Conservation (phyloP, 768 basidiomycete genomes). For the Pisolithus tinctorius region DNA sequence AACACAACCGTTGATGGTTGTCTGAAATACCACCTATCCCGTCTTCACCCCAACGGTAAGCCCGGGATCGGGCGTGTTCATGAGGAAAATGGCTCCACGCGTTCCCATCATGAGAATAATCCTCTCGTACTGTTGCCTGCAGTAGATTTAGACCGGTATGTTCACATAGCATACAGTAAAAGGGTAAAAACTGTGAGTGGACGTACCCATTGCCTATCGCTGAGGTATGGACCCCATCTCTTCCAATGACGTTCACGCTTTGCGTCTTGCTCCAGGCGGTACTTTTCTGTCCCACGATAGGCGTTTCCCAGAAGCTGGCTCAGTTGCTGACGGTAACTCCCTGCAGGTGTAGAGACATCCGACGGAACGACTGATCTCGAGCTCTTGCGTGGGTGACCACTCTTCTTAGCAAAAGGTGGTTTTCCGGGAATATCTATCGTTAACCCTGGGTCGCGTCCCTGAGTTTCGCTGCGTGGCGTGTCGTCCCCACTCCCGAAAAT, state of each 20-base stretch:
- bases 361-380: conserved; percentile 25
- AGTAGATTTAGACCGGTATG: too few species aligned
- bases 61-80: conserved; percentile 85
- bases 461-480: conserved; percentile 10
- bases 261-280: conserved; percentile 80
- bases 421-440: conserved; percentile 69
- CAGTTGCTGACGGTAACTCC: conserved; percentile 57
- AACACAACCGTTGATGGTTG: conserved; percentile 92
- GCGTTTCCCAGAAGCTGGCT: conserved; percentile 54
- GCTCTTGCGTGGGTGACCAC: conserved; percentile 38
- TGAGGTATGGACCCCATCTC: conserved; percentile 96
- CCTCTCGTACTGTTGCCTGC: conserved; percentile 96
- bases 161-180: conserved; percentile 6
- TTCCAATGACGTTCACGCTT: conserved; percentile 89
- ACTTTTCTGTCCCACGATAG: conserved; percentile 78
- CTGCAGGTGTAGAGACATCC: conserved; percentile 14
- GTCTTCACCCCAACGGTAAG: conserved; percentile 99
- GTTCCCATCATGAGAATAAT: conserved; percentile 94
- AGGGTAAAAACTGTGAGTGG: neutral
- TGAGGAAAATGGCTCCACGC: conserved; percentile 96
- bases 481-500: conserved; percentile 49
- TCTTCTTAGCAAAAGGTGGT: conserved; percentile 25
- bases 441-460: conserved; percentile 31
- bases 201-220: conserved; percentile 94
- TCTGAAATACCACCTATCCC: conserved; percentile 97